phyloP scores from a whole-genome alignment of 129 eudicot species.

The Gnaphalium uliginosum region DNA sequence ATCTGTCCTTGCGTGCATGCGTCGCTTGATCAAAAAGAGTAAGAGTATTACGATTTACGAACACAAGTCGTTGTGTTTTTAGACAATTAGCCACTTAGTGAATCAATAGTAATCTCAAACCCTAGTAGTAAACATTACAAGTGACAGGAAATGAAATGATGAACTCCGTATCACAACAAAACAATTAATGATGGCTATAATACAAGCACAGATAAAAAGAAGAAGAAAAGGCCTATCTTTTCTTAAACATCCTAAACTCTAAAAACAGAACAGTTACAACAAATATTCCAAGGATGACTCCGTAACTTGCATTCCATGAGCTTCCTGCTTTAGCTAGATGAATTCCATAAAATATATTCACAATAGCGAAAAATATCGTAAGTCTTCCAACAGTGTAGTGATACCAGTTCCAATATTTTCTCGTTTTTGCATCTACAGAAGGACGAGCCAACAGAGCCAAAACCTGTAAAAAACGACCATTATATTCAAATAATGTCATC shows the following conservation, averaged over 20 bases:
- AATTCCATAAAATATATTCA: slow-evolving; percentile 75
- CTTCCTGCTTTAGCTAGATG: slow-evolving; percentile 62
- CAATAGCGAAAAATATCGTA: slow-evolving; percentile 49
- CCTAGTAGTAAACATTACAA: not conserved
- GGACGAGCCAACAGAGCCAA: slow-evolving; percentile 69
- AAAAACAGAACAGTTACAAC: slow-evolving; percentile 37
- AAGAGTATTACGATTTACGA: too few species aligned
- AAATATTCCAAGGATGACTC: slow-evolving; percentile 37
- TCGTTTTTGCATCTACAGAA: slow-evolving; percentile 52
- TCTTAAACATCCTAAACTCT: slow-evolving; percentile 47
- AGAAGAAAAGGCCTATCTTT: slow-evolving; percentile 15
- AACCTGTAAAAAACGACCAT: slow-evolving; percentile 41
- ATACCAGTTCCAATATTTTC: slow-evolving; percentile 92
- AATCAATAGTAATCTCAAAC: not conserved
- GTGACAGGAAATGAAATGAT: not conserved
- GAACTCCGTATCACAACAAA: too few species aligned
- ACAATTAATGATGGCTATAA: not conserved
- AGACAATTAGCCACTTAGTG: too few species aligned
- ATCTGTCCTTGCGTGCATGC: too few species aligned
- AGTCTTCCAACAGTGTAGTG: slow-evolving; percentile 58
- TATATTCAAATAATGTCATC: too few species aligned
- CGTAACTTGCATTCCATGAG: slow-evolving; percentile 63
- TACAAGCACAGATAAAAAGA: slow-evolving; percentile 5
- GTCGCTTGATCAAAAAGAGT: too few species aligned
- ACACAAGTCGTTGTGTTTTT: too few species aligned